Base-by-base conservation (phyloP, 768 basidiomycete species). In the Mycena polygramma region DNA sequence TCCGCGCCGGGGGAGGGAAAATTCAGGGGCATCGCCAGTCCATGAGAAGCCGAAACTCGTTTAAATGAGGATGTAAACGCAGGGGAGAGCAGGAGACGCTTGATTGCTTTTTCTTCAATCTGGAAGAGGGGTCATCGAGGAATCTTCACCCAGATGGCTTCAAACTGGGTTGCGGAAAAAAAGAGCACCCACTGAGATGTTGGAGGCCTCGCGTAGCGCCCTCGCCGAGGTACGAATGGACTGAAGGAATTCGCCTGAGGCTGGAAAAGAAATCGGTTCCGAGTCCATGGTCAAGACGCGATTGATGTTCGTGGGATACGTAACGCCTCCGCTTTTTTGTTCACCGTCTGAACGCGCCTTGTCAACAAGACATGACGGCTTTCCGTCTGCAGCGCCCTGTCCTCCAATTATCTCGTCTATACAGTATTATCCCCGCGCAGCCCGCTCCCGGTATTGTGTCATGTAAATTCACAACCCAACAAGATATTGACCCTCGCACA, bases 1-100 rank as follows among this genome's bases (percentile, higher is more conserved):
- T 97, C 95, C 51, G 92, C 88, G 7, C 89, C 80, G 22, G 85
- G 79, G 0, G 92, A 91, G 45, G 92, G 83, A 74, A 96, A 97
- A 3, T 91, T 90, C 59, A 97, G 87, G 2, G 95, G 95, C 66
- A 97, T 83, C 8, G 88, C 83, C 58, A 95, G 83, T 36, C 94
- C 94, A 79, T 95, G 93, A 20, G 85, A 79, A 19, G 79, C 75
- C 10, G 90, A 90, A 4, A 93, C 86, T 59, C 89, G 87, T 66
- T 86, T 81, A 79, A 90, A 93, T 2, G 91, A 89, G 49, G 81
- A 79, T 10, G 83, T 85, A 77, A 95, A 93, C 0, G 90, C 85
- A 13, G 89, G 84, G 8, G 93, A 93, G 45, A 83, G 79, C 17
- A 96, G 77, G 22, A 95, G 82, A 17, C 89, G 85, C 72, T 86